Conservation (phyloP, 768 basidiomycete genomes). For the Collybia nuda region DNA sequence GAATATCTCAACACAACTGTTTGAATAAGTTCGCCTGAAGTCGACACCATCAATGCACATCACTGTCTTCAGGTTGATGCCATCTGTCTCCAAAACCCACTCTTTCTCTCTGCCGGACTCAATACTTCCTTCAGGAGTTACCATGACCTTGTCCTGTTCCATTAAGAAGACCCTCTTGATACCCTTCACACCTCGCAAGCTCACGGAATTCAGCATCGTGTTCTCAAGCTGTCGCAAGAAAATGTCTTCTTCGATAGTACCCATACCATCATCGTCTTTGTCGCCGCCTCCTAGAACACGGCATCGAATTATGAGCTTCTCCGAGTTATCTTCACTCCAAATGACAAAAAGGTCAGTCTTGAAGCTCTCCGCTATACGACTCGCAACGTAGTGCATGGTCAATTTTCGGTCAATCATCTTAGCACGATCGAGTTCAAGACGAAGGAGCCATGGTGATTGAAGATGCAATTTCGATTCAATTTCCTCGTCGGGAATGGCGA, state of each 20-base stretch:
- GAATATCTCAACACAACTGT: constrained; percentile 95
- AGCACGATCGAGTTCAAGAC: constrained; percentile 93
- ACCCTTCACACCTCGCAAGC: constrained; percentile 86
- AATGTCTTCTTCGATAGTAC: constrained; percentile 85
- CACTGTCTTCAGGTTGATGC: constrained; percentile 92
- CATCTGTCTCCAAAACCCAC: constrained; percentile 98
- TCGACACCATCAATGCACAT: constrained; percentile 97
- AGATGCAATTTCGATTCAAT: constrained; percentile 87
- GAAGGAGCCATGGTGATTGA: constrained; percentile 96
- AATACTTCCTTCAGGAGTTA: constrained; percentile 66
- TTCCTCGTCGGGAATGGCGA: constrained; percentile 97
- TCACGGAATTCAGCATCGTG: constrained; percentile 95
- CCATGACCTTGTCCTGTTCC: constrained; percentile 76
- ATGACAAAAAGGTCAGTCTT: constrained; percentile 96
- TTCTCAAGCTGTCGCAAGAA: constrained; percentile 96
- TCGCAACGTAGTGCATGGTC: constrained; percentile 92
- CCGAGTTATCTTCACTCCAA: constrained; percentile 98
- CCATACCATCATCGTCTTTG: constrained; percentile 82
- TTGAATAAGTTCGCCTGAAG: constrained; percentile 90
- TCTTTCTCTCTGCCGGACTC: constrained; percentile 68
- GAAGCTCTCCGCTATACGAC: constrained; percentile 91
- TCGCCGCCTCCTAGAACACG: constrained; percentile 84
- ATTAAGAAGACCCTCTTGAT: constrained; percentile 94
- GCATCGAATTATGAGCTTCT: constrained; percentile 96
- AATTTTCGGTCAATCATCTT: constrained; percentile 98